Base-by-base conservation (phyloP, 129 eudicot genomes). In the Artemisia argyi region DNA sequence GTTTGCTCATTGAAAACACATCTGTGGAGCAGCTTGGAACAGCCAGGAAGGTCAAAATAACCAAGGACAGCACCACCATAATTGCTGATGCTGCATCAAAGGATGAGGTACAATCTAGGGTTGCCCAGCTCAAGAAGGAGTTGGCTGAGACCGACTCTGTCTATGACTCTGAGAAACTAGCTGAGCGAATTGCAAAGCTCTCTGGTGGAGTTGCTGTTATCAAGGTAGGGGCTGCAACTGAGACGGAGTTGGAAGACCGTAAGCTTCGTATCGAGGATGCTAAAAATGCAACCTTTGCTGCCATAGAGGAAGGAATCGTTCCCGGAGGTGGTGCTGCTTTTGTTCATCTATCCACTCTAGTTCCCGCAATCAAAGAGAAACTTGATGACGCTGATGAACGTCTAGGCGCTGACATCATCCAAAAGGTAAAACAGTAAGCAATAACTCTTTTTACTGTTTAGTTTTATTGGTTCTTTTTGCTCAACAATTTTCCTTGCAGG, bases 321-420 rank as follows among this genome's bases (percentile, higher is more conserved):
- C 98, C 98, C 4, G 98, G 98, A 61, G 98, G 98, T 55, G 98
- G 98, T 63, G 98, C 98, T 55, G 98, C 98, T 0, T 80, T 84
- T 58, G 92, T 87, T 13, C 98, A 93, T 79, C 80, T 93, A 7
- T 93, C 98, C 0, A 82, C 90, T 1, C 72, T 19, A 71, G 98
- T 93, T 46, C 97, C 98, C 52, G 86, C 92, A 3, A 87, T 93
- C 46, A 93, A 87, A 80, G 97, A 84, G 15, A 90, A 44, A 74
- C 82, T 93, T 54, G 92, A 87, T 16, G 98, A 93, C 75, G 83
- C 92, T 0, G 96, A 93, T 69, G 98, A 93, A 67, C 84, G 89
- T 13, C 61, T 93, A 1, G 98, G 98, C 59, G 98, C 98, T 79
- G 96, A 93, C 72, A 89, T 93, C n/a, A 87, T 93, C 22, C 98